A percentile compares a stretch with the other conserved stretches of the same genome.
Conservation (phyloP, 169 alveolate species). For the Babesia gibsoni region DNA sequence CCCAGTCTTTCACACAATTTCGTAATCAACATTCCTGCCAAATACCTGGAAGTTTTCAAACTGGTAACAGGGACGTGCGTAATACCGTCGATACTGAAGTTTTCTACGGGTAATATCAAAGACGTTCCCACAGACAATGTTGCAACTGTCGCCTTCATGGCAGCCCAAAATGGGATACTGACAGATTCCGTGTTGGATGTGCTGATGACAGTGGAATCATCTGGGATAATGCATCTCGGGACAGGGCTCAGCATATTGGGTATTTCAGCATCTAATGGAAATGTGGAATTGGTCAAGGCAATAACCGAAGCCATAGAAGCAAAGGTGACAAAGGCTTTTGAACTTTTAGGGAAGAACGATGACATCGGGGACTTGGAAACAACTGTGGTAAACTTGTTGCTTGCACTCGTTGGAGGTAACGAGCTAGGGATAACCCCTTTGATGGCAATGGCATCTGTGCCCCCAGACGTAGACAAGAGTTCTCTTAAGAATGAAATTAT, state of each 20-base stretch:
- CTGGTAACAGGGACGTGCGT: constrained; percentile 66
- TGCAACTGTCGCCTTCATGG: constrained; percentile 52
- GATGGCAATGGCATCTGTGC: constrained; percentile 68
- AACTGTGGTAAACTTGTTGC: constrained; percentile 13
- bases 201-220: constrained; percentile 41
- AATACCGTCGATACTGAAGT: constrained; percentile 38
- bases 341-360: not conserved
- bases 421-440: constrained; percentile 72
- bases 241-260: constrained; percentile 68
- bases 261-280: constrained; percentile 66
- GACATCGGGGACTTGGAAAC: constrained; percentile 4
- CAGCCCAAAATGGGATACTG: constrained; percentile 44
- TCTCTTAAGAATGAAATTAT: constrained; percentile 25
- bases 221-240: constrained; percentile 63
- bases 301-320: constrained; percentile 28
- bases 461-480: not conserved
- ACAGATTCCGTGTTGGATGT: constrained; percentile 24
- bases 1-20: constrained; percentile 61
- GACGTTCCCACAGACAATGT: constrained; percentile 21
- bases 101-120: constrained; percentile 1
- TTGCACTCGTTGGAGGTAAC: constrained; percentile 45
- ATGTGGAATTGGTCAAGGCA: constrained; percentile 52
- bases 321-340: constrained; percentile 7
- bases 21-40: constrained; percentile 57
- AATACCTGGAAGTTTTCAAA: constrained; percentile 45